Evolutionary conservation across 1,284 basidiomycete species (phyloP).

Genomic region (Athelia sp.): DNA sequence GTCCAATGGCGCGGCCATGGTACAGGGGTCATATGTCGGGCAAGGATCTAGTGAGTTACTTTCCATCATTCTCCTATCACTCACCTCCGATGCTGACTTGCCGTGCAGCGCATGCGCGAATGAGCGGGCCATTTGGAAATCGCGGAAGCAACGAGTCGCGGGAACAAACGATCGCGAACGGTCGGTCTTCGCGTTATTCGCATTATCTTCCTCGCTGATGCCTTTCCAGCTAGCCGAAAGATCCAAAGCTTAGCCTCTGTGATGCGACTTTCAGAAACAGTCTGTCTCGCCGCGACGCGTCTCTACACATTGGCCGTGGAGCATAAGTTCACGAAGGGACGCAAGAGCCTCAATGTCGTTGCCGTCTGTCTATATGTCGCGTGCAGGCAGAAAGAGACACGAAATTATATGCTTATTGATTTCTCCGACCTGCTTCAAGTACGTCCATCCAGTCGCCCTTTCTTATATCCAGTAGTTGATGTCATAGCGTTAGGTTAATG

Average conservation of each 20-base stretch:
- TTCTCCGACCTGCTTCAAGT: slow-evolving; percentile 92
- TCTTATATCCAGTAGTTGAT: background rate
- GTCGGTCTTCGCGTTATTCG: slow-evolving; percentile 36
- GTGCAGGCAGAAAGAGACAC: slow-evolving; percentile 86
- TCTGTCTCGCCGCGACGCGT: slow-evolving; percentile 79
- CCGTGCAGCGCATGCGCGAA: slow-evolving; percentile 67
- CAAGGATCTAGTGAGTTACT: slow-evolving; percentile 80
- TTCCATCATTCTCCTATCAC: slow-evolving; percentile 1
- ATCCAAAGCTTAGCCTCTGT: slow-evolving; percentile 80
- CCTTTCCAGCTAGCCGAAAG: slow-evolving; percentile 63
- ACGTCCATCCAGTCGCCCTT: slow-evolving; percentile 17
- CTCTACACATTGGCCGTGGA: slow-evolving; percentile 93
- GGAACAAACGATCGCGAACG: slow-evolving; percentile 87
- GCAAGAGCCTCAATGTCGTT: slow-evolving; percentile 89
- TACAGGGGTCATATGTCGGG: slow-evolving; percentile 93
- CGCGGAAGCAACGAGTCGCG: slow-evolving; percentile 73
- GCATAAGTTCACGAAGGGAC: slow-evolving; percentile 91
- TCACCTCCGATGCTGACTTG: slow-evolving; percentile 4
- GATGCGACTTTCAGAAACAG: slow-evolving; percentile 75
- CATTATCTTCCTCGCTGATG: background rate
- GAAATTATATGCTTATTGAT: slow-evolving; percentile 97
- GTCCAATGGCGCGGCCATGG: slow-evolving; percentile 88
- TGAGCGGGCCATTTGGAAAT: slow-evolving; percentile 77
- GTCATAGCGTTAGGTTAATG: slow-evolving; percentile 87
- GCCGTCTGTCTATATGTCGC: slow-evolving; percentile 96